Evolutionary conservation across 2,329 filamentous ascomycete species (phyloP), one percentile per base, ranked within the genome.

Genomic region (Trichoderma aggressivum): DNA sequence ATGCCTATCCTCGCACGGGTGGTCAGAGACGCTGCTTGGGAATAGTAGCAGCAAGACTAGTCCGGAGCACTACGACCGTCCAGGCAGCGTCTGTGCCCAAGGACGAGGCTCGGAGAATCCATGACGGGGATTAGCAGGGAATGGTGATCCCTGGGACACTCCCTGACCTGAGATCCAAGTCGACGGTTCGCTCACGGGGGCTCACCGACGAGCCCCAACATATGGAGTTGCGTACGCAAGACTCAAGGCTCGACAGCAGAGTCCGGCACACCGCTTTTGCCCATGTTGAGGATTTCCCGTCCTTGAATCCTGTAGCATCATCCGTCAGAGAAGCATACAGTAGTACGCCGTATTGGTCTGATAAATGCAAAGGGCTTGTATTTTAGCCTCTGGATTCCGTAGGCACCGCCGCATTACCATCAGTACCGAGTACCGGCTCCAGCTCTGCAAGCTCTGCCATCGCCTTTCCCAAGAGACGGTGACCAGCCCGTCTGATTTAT

Each of bases 191-290:
- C 65, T 68, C 55, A 60, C 65, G 55, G 24, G 34, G 24, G 53
- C 65, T 68, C 65, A 68, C 55, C 65, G 65, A 60, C 36, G 55
- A 68, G 53, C 50, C 50, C 63, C 50, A 58, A 43, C 50, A 50
- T 26, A 65, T 65, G 30, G 62, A 55, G 32, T 65, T 65, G 30
- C 62, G 24, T 63, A 63, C 36, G 60, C 60, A 47, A 63, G 16
- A 58, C 53, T 59, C 53, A 11, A 58, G 64, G 64, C 24, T 67
- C 53, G 34, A 60, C 26, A 59, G 34, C 64, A 24, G 32, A 34
- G 32, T 18, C 65, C 58, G 18, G 55, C 65, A 59, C 65, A 68
- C 65, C 65, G 65, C 65, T 68, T 68, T 68, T 68, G 65, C 26
- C 18, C 39, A 63, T 24, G 39, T 47, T 26, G 62, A 36, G 65